These are phyloP conservation scores for Hydrangea macrophylla DNA, from an alignment of 148 eudicot genomes.

Conservation along the genomic window DNA sequence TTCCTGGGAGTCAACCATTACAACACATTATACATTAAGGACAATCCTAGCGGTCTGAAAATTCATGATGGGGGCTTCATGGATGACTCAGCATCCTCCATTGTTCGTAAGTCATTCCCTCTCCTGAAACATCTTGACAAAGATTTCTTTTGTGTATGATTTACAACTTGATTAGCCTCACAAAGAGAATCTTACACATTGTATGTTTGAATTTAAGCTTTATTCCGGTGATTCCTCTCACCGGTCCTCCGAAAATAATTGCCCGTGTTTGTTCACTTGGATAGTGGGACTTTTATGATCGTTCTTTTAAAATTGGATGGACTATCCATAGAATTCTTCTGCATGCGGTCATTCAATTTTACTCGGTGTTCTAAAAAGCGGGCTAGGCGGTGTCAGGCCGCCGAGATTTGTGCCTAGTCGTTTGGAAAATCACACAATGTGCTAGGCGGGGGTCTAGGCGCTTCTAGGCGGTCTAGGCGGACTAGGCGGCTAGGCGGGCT, in stretches of 20 bases:
- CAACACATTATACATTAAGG: slow-evolving; percentile 14
- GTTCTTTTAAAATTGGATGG: not conserved
- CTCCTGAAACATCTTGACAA: not conserved
- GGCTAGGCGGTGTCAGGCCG: no score
- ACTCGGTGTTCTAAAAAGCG: no score
- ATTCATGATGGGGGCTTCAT: slow-evolving; percentile 29
- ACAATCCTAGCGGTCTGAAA: slow-evolving; percentile 28
- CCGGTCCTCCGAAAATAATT: not conserved
- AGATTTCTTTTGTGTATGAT: not conserved
- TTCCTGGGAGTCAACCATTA: slow-evolving; percentile 67
- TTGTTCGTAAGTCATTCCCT: slow-evolving; percentile 31
- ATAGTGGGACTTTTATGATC: not conserved
- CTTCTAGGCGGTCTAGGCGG: no score
- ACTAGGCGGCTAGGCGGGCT: no score
- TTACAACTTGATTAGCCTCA: not conserved
- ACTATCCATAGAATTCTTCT: not conserved
- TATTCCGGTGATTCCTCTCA: not conserved
- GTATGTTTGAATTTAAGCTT: not conserved
- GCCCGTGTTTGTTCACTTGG: not conserved
- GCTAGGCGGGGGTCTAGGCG: no score
- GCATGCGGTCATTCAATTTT: not conserved
- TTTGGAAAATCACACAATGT: no score
- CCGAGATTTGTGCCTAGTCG: no score
- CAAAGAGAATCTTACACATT: not conserved
- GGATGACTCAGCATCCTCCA: slow-evolving; percentile 37